Evolutionary conservation across 768 basidiomycete genomes (phyloP).

Genomic region (Tulasnella sp.): DNA sequence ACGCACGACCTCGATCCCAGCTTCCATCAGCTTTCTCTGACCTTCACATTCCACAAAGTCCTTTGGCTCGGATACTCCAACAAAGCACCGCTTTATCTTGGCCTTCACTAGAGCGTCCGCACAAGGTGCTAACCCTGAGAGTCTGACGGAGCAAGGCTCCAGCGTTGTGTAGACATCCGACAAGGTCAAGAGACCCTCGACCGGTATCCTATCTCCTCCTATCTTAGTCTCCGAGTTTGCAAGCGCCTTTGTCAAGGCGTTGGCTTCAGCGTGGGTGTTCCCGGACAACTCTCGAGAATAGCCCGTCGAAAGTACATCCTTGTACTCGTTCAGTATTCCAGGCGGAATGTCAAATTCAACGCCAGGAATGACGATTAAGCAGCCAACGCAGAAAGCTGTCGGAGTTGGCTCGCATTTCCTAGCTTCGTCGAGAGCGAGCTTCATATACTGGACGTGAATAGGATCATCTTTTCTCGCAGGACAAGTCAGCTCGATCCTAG

Average conservation of each 20-base stretch:
- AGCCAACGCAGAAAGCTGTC: constrained; percentile 88
- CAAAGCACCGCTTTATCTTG: constrained; percentile 60
- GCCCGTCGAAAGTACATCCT: constrained; percentile 54
- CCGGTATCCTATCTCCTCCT: neutral
- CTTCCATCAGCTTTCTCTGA: constrained; percentile 53
- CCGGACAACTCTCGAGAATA: constrained; percentile 86
- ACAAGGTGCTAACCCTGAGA: constrained; percentile 79
- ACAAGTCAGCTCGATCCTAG: neutral
- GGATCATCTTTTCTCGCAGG: neutral
- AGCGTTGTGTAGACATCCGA: constrained; percentile 88
- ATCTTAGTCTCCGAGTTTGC: neutral
- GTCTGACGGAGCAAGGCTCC: constrained; percentile 88
- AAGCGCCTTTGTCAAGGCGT: constrained; percentile 65
- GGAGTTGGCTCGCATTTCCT: constrained; percentile 52
- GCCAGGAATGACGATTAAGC: constrained; percentile 37
- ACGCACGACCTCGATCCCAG: constrained; percentile 69
- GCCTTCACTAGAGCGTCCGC: constrained; percentile 70
- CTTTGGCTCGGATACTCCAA: constrained; percentile 82
- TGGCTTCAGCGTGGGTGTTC: constrained; percentile 96
- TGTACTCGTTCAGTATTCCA: constrained; percentile 34
- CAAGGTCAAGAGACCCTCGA: constrained; percentile 36
- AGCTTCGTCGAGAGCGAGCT: constrained; percentile 59
- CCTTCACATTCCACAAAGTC: constrained; percentile 96
- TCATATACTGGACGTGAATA: constrained; percentile 38
- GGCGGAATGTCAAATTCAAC: neutral